Base-by-base conservation (phyloP, 345 rosid genomes). In the Eucalyptus pauciflora region DNA sequence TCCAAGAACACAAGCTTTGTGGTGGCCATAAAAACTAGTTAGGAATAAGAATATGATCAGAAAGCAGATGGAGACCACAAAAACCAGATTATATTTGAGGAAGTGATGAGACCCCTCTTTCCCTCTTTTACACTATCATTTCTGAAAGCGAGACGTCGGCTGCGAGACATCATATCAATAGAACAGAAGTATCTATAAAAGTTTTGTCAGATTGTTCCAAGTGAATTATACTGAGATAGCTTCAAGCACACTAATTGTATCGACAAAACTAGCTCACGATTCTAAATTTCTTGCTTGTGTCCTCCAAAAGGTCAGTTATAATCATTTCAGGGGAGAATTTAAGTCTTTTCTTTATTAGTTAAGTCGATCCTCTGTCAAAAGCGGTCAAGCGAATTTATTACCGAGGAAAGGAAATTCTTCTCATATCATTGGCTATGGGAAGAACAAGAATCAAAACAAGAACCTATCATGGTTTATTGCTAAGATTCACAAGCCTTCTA, bases 381-480 rank as follows among this genome's bases (percentile, higher is more conserved):
- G 94, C 91, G 91, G 94, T 94, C 94, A 91, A 92, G 90, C 89
- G 71, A 86, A 87, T 88, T 76, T 93, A 89, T 88, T 91, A 81
- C 92, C 94, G 22, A 11, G 85, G 76, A 92, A 93, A 93, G 89
- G 45, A 67, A 31, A 31, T 46, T 56, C 83, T 86, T 89, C 91
- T 93, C 58, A 94, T 87, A 92, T 93, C 52, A 95, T 94, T 95
- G 95, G 94, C 87, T 88, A 88, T 52, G 13, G 24, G 88, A 90
- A 90, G 96, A 93, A 95, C 94, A 93, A 90, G 93, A 94, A 92
- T 92, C 90, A 88, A 27, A 51, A 16, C 54, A 16, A 51, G 54
- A 51, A 41, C 14, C 86, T 81, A 92, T 90, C 89, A 50, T 45
- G 13, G 31, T n/a, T 56, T 58, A 31, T 15, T 37, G 83, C 27